phyloP scores from a whole-genome alignment of 306 rosid species.

The Sicyos edulis region DNA sequence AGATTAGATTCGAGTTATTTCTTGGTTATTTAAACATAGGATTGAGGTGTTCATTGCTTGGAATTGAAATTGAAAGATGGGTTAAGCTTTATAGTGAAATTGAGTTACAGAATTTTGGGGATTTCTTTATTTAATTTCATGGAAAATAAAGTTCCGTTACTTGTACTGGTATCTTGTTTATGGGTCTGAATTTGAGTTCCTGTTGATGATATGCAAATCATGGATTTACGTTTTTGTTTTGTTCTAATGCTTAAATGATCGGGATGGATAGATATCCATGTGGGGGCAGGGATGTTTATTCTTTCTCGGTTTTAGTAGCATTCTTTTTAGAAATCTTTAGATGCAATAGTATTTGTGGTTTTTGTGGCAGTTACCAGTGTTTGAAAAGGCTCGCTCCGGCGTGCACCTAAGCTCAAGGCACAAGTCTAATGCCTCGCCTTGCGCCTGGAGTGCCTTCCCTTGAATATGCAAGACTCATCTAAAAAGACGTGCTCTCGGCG shows the following conservation, averaged over 20 bases:
- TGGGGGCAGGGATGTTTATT: not conserved
- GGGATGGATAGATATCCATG: not conserved
- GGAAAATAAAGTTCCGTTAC: too few relatives aligned
- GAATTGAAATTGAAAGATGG: not conserved
- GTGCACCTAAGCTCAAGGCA: too few relatives aligned
- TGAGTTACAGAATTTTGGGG: slow-evolving; percentile 7
- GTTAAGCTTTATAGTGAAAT: not conserved
- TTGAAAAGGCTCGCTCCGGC: too few relatives aligned
- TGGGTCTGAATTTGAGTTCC: not conserved
- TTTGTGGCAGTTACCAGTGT: not conserved
- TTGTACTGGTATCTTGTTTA: not conserved
- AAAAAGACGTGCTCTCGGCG: too few relatives aligned
- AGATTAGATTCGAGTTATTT: not conserved
- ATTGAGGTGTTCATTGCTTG: not conserved
- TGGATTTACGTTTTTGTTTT: not conserved
- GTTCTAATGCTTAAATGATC: not conserved
- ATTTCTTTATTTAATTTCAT: too few relatives aligned
- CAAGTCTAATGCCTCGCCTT: too few relatives aligned
- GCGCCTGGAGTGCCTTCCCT: too few relatives aligned
- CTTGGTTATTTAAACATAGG: not conserved
- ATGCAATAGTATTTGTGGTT: not conserved
- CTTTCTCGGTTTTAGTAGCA: not conserved
- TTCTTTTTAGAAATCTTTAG: not conserved
- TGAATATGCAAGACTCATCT: too few relatives aligned
- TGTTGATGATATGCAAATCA: slow-evolving; percentile 8